Conservation (phyloP, 2,329 filamentous ascomycete genomes). For the Madurella fahalii region DNA sequence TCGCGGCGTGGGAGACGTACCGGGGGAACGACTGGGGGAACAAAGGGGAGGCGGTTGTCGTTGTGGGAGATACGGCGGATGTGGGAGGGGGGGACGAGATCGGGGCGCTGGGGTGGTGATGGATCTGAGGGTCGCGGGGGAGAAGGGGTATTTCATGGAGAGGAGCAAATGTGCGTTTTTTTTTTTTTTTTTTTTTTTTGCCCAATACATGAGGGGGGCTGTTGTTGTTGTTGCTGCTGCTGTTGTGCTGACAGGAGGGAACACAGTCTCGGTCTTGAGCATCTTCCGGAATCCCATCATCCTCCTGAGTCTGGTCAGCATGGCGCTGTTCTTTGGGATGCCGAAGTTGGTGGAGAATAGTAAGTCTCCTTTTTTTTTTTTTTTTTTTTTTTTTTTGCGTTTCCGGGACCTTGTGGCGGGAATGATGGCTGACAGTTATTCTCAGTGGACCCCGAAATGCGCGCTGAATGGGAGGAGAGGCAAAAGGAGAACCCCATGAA, state of each 20-base stretch:
- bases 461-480: slow-evolving; percentile 86
- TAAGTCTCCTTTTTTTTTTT: no score
- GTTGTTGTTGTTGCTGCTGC: not conserved
- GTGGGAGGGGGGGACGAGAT: no score
- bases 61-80: slow-evolving; percentile 35
- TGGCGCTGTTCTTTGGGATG: slow-evolving; percentile 85
- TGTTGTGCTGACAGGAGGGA: not conserved
- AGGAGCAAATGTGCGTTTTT: slow-evolving; percentile 64
- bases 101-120: slow-evolving; percentile 48
- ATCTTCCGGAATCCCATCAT: slow-evolving; percentile 97
- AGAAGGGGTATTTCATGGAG: slow-evolving; percentile 73
- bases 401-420: not conserved
- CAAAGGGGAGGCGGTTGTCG: slow-evolving; percentile 62
- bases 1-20: slow-evolving; percentile 78
- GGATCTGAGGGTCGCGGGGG: slow-evolving; percentile 57
- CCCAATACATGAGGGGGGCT: no score
- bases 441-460: slow-evolving; percentile 95
- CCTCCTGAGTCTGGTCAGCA: slow-evolving; percentile 77
- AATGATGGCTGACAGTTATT: not conserved
- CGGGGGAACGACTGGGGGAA: slow-evolving; percentile 88
- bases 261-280: slow-evolving; percentile 68
- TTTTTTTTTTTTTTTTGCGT: not conserved
- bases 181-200: slow-evolving; percentile 10
- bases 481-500: slow-evolving; percentile 71
- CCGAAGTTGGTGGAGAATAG: slow-evolving; percentile 94